Evolutionary conservation across 176 grass and related monocot species (phyloP).

Genomic region (Dendrocalamus sinicus): DNA sequence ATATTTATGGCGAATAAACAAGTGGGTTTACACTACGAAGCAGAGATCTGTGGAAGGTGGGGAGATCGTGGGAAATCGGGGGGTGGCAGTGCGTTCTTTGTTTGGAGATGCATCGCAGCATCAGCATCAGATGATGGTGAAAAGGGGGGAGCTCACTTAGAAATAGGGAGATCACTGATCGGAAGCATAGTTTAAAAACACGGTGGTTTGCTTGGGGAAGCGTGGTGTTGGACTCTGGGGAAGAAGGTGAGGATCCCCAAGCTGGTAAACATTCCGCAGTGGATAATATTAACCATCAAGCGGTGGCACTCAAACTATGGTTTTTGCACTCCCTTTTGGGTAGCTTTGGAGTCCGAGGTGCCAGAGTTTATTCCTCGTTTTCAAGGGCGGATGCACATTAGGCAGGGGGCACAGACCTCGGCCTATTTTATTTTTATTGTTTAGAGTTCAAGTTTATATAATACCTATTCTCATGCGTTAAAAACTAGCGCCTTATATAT

Average conservation of each 20-base stretch:
- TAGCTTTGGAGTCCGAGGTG: background rate
- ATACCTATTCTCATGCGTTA: too few relatives aligned
- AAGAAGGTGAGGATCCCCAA: constrained; percentile 52
- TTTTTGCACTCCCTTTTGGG: background rate
- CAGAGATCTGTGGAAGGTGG: constrained; percentile 53
- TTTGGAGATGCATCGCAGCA: background rate
- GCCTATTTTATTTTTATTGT: too few relatives aligned
- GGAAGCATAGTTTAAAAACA: background rate
- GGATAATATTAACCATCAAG: constrained; percentile 10
- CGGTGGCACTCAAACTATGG: constrained; percentile 41
- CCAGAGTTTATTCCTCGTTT: constrained; percentile 14
- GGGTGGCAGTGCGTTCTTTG: constrained; percentile 18
- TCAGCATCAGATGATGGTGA: background rate
- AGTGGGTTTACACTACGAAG: constrained; percentile 22
- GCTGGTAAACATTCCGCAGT: constrained; percentile 52
- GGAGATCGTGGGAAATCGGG: constrained; percentile 29
- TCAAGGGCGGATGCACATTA: too few relatives aligned
- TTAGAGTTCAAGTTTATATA: too few relatives aligned
- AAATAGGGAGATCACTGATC: background rate
- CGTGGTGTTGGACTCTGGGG: constrained; percentile 8
- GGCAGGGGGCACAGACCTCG: too few relatives aligned
- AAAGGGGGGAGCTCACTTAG: background rate
- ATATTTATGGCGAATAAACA: constrained; percentile 31
- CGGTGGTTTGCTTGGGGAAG: constrained; percentile 34
- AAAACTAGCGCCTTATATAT: too few relatives aligned